Evolutionary conservation across 2,329 filamentous ascomycete species (phyloP).

Genomic region (Calonectria leucothoes): DNA sequence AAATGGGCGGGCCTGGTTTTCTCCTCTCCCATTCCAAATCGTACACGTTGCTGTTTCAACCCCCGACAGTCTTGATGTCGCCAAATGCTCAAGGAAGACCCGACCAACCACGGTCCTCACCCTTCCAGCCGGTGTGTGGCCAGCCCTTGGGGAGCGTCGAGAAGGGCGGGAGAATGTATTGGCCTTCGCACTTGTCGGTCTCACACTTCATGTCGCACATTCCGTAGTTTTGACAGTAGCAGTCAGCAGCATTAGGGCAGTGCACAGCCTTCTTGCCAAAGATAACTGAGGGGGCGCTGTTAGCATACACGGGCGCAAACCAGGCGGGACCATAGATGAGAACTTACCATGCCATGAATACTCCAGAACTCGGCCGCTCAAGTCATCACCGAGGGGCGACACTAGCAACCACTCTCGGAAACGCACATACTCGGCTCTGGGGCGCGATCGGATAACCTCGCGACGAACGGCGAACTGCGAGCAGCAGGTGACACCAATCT

Average conservation of each 20-base stretch:
- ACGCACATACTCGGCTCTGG: slow-evolving; percentile 64
- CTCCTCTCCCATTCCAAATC: slow-evolving; percentile 19
- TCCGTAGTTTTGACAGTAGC: slow-evolving; percentile 76
- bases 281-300: slow-evolving; percentile 57
- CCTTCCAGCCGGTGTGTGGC: slow-evolving; percentile 56
- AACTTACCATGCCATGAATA: slow-evolving; percentile 72
- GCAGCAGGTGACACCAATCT: slow-evolving; percentile 70
- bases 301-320: slow-evolving; percentile 15
- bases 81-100: slow-evolving; percentile 33
- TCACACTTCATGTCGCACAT: slow-evolving; percentile 62
- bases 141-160: slow-evolving; percentile 70
- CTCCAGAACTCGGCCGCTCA: slow-evolving; percentile 71
- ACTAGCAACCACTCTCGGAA: slow-evolving; percentile 71
- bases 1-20: slow-evolving; percentile 1
- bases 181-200: slow-evolving; percentile 62
- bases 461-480: slow-evolving; percentile 73
- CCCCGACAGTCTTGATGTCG: not conserved
- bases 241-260: slow-evolving; percentile 70
- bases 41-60: slow-evolving; percentile 15
- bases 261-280: slow-evolving; percentile 68
- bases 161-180: slow-evolving; percentile 69
- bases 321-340: not conserved
- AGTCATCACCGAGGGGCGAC: slow-evolving; percentile 63
- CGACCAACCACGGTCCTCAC: slow-evolving; percentile 40
- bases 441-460: slow-evolving; percentile 60